phyloP scores from a whole-genome alignment of 495 filamentous ascomycete species.

The Aspergillus cavernicola region DNA sequence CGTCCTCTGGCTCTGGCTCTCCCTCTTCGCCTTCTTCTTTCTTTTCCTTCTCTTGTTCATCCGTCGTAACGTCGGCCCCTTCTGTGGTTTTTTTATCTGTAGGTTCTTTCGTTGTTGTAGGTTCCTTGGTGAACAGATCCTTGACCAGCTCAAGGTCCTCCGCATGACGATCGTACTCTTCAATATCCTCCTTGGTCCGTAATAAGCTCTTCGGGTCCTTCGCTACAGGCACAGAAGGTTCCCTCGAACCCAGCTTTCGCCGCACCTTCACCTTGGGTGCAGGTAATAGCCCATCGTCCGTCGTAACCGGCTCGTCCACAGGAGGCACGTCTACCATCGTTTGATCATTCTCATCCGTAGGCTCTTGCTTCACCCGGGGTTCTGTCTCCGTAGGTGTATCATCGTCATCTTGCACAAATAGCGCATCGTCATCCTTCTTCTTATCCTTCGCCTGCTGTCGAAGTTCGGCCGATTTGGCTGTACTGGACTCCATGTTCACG shows the following conservation, averaged over 20 bases:
- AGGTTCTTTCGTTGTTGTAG: conserved; percentile 11
- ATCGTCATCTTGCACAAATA: conserved; percentile 29
- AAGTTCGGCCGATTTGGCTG: conserved; percentile 40
- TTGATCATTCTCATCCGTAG: conserved; percentile 38
- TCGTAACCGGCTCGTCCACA: conserved; percentile 21
- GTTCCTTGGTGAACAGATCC: conserved; percentile 31
- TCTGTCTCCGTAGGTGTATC: conserved; percentile 18
- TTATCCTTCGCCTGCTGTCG: conserved; percentile 35
- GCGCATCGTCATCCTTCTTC: conserved; percentile 24
- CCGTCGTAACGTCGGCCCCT: conserved; percentile 12
- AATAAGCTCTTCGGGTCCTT: conserved; percentile 37
- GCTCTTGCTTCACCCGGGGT: conserved; percentile 43
- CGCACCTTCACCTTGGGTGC: conserved; percentile 38
- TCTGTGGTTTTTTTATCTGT: conserved; percentile 13
- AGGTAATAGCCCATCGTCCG: conserved; percentile 39
- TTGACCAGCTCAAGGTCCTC: conserved; percentile 38
- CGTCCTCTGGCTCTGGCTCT: conserved; percentile 24
- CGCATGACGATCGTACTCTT: conserved; percentile 43
- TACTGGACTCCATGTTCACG: conserved; percentile 51
- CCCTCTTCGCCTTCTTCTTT: conserved; percentile 18
- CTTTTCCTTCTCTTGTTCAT: neutral
- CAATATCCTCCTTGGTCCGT: conserved; percentile 45
- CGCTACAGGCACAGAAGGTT: conserved; percentile 14
- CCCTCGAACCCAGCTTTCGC: conserved; percentile 26
- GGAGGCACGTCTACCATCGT: conserved; percentile 33